Percentiles rank a stretch among this genome's conserved stretches.
Conservation (phyloP, 805 yeast species). For the Debaryomyces hansenii region DNA sequence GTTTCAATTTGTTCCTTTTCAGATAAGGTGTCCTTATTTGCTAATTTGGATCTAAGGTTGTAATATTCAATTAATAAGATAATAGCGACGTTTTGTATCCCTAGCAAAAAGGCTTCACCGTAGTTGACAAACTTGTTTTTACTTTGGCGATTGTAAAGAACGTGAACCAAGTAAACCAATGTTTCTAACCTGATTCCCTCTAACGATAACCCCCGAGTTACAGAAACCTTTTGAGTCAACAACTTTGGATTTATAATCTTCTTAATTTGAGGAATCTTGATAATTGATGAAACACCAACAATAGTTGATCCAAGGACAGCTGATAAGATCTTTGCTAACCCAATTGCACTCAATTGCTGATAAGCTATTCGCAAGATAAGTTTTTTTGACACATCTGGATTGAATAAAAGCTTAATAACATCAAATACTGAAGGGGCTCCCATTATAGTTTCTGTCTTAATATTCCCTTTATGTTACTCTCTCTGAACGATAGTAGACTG, state of each 20-base stretch:
- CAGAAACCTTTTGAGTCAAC: slow-evolving; percentile 23
- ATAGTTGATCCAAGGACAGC: slow-evolving; percentile 30
- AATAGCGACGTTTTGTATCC: slow-evolving; percentile 38
- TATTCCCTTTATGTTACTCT: too few relatives aligned
- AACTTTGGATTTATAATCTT: slow-evolving; percentile 31
- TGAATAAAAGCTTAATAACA: slow-evolving; percentile 32
- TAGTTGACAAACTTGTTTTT: slow-evolving; percentile 35
- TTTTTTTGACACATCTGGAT: slow-evolving; percentile 41
- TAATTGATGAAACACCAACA: slow-evolving; percentile 38
- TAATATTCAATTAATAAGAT: slow-evolving; percentile 37
- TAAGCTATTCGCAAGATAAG: slow-evolving; percentile 38
- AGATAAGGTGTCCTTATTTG: slow-evolving; percentile 9
- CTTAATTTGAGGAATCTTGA: slow-evolving; percentile 41
- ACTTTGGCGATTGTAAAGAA: slow-evolving; percentile 36
- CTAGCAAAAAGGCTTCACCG: slow-evolving; percentile 41
- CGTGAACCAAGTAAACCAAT: slow-evolving; percentile 37
- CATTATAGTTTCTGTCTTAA: slow-evolving; percentile 5
- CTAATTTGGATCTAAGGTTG: slow-evolving; percentile 20
- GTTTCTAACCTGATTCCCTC: slow-evolving; percentile 38
- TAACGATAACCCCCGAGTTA: slow-evolving; percentile 38
- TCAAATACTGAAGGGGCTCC: slow-evolving; percentile 26
- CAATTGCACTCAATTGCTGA: slow-evolving; percentile 32
- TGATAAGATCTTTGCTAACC: slow-evolving; percentile 33
- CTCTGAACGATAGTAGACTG: too few relatives aligned
- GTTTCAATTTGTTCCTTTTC: slow-evolving; percentile 17